Conservation (phyloP, 1,139 yeast genomes). For the Sugiyamaella sp. region DNA sequence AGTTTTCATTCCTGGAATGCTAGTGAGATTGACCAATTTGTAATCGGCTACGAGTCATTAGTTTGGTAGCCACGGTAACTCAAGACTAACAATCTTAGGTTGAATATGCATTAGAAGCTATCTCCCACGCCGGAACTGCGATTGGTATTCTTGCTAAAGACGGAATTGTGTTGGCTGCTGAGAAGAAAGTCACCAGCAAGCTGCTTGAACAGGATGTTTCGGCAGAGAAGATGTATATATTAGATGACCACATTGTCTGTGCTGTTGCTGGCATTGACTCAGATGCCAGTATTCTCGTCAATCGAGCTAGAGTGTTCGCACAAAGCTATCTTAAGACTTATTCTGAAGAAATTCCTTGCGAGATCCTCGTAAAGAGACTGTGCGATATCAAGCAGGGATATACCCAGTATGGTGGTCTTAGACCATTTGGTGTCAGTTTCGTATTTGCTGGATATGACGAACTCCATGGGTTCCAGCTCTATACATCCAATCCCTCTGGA, state of each 20-base stretch:
- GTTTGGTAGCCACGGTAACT: neutral
- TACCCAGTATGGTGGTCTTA: slow-evolving; percentile 97
- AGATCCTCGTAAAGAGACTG: slow-evolving; percentile 79
- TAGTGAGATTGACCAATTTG: too few relatives aligned
- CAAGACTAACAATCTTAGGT: slow-evolving; percentile 48
- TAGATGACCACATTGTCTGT: slow-evolving; percentile 81
- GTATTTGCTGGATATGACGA: slow-evolving; percentile 96
- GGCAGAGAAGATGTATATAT: slow-evolving; percentile 86
- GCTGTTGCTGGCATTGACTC: slow-evolving; percentile 99
- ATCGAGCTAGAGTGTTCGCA: slow-evolving; percentile 82
- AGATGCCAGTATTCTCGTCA: slow-evolving; percentile 90
- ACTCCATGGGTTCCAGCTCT: slow-evolving; percentile 85
- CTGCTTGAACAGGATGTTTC: slow-evolving; percentile 90
- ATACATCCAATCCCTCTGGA: slow-evolving; percentile 96
- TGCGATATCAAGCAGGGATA: slow-evolving; percentile 97
- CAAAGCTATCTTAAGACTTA: slow-evolving; percentile 84
- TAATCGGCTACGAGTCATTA: neutral
- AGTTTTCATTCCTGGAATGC: too few relatives aligned
- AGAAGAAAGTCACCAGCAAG: slow-evolving; percentile 90
- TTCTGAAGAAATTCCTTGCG: slow-evolving; percentile 91
- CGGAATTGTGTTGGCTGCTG: slow-evolving; percentile 96
- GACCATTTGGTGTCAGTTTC: slow-evolving; percentile 98
- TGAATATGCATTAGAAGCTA: slow-evolving; percentile 97
- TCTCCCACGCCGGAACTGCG: slow-evolving; percentile 97
- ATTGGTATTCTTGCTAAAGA: slow-evolving; percentile 90